These are phyloP conservation scores for Xylaria digitata DNA, from an alignment of 2,329 filamentous ascomycete genomes.

Conservation along the genomic window DNA sequence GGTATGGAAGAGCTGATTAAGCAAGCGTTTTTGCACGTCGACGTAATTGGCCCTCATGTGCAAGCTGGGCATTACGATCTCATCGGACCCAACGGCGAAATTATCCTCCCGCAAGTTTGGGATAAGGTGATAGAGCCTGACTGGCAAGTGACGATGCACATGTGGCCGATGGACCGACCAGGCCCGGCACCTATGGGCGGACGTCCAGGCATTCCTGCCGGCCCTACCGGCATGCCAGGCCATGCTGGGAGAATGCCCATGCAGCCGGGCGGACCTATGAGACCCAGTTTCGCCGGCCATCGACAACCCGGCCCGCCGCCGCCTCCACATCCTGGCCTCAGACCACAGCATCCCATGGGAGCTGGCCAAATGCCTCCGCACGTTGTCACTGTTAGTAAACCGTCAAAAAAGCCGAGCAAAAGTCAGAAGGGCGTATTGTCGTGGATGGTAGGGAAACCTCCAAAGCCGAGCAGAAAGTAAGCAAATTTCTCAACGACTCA, in stretches of 20 bases:
- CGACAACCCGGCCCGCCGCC: slow-evolving; percentile 26
- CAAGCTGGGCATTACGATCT: slow-evolving; percentile 84
- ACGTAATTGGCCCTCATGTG: slow-evolving; percentile 79
- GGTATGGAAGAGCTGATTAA: slow-evolving; percentile 89
- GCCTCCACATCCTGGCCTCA: slow-evolving; percentile 23
- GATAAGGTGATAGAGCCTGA: slow-evolving; percentile 84
- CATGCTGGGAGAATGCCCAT: slow-evolving; percentile 18
- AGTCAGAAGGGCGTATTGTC: slow-evolving; percentile 49
- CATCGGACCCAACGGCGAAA: slow-evolving; percentile 81
- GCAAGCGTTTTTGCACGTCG: slow-evolving; percentile 84
- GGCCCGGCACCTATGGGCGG: slow-evolving; percentile 32
- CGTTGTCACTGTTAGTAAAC: slow-evolving; percentile 46
- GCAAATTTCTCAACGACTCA: slow-evolving; percentile 27
- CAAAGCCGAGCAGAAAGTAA: slow-evolving; percentile 51
- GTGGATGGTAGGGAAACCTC: slow-evolving; percentile 49
- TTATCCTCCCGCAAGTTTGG: slow-evolving; percentile 85
- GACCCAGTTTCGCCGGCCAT: background rate
- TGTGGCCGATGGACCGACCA: slow-evolving; percentile 66
- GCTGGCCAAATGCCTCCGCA: slow-evolving; percentile 11
- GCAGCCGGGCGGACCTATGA: slow-evolving; percentile 2
- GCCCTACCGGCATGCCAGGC: slow-evolving; percentile 22
- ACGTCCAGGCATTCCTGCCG: slow-evolving; percentile 31
- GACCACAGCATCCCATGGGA: slow-evolving; percentile 4
- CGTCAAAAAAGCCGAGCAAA: slow-evolving; percentile 45
- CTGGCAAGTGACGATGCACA: slow-evolving; percentile 75